Evolutionary conservation across 768 basidiomycete genomes (phyloP), one percentile per base, ranked within the genome.

Genomic region (Mrakia hoshinonis): DNA sequence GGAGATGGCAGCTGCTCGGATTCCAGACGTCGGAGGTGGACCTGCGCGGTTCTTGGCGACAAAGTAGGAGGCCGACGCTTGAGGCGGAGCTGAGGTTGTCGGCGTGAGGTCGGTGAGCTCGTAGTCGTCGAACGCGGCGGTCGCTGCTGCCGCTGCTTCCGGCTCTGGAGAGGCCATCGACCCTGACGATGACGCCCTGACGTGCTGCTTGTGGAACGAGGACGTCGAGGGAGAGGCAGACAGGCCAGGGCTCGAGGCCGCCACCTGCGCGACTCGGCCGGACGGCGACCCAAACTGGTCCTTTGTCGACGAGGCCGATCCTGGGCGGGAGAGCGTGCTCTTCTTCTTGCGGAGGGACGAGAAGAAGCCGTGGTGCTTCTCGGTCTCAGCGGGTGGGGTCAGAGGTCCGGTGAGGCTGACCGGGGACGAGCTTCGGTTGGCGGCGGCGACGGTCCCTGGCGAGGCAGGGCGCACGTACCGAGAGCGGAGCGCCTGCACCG

Each of bases 41-140:
- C 6, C 39, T 62, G 34, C 12, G 61, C 20, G 34, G 43, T 9
- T n/a, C 43, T 26, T 22, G 62, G 43, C 38, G 62, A 29, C 6
- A 39, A n/a, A 24, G 62, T 0, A 47, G 20, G 12, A 9, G 18
- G 20, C 10, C 5, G 39, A n/a, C 13, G 34, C 15, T 10, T 43
- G 4, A n/a, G 22, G 39, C 24, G 46, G 62, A 64, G n/a, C 26
- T 20, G 62, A 47, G 13, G 62, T 43, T 11, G 62, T 24, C n/a
- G 62, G 58, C 9, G 58, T 61, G 58, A 61, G 58, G 36, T 61
- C 58, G 58, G 58, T 38, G 34, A 61, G 58, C 20, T 31, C 31
- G 34, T 61, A 61, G 58, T 31, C 31, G 34, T 61, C 58, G 22
- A 61, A 61, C 4, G 55, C 4, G 3, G 55, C 10, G n/a, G 26